These are phyloP conservation scores for Maudiozyma pseudohumilis DNA, from an alignment of 805 yeast genomes.

Conservation along the genomic window DNA sequence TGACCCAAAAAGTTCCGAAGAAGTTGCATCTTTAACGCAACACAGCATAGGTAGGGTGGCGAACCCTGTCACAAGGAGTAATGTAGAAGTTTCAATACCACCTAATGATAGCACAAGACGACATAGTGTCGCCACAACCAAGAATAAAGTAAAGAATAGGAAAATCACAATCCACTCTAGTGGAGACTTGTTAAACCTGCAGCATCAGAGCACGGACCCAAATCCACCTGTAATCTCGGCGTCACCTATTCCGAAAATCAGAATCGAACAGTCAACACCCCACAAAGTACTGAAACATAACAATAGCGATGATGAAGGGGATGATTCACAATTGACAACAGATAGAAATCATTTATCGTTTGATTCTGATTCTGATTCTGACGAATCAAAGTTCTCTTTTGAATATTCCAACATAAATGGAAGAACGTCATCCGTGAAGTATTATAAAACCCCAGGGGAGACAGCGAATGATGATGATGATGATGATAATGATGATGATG, in stretches of 20 bases:
- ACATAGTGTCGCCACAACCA: neutral
- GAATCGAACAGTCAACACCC: conserved; percentile 4
- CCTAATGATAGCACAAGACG: neutral
- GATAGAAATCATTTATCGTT: conserved; percentile 4
- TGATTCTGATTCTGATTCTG: conserved; percentile 14
- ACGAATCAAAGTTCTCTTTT: conserved; percentile 37
- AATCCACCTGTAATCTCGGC: neutral
- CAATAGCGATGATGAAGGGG: conserved; percentile 2
- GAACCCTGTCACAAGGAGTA: neutral
- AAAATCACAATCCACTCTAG: conserved; percentile 24
- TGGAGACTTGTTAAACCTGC: conserved; percentile 15
- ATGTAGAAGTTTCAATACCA: neutral
- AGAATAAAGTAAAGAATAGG: conserved; percentile 18
- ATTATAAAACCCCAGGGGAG: conserved; percentile 33
- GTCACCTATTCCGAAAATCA: conserved; percentile 3
- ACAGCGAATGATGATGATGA: conserved; percentile 1
- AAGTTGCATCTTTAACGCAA: neutral
- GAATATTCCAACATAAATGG: conserved; percentile 38
- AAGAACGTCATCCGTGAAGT: conserved; percentile 44
- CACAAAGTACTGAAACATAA: neutral
- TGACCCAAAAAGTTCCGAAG: too few species aligned
- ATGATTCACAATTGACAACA: conserved; percentile 2
- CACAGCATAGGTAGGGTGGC: neutral
- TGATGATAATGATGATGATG: too few species aligned
- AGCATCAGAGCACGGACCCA: neutral